Evolutionary conservation across 805 yeast species (phyloP).

Genomic region (Candida stauntonica): DNA sequence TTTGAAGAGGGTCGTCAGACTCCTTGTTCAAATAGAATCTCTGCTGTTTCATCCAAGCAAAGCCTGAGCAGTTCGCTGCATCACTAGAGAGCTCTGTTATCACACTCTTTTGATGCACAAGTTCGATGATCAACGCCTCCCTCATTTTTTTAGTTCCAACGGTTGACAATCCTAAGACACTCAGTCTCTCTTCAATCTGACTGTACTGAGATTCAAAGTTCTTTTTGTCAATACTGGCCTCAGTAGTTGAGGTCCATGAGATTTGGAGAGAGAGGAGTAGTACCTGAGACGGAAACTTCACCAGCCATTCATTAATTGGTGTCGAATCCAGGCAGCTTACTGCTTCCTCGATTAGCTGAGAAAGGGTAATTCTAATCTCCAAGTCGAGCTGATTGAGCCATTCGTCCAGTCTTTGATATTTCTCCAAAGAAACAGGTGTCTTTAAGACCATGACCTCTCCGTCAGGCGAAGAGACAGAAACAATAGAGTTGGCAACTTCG

Average conservation of each 20-base stretch:
- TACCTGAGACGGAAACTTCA: slow-evolving; percentile 51
- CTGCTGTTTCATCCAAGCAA: slow-evolving; percentile 51
- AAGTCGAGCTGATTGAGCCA: slow-evolving; percentile 61
- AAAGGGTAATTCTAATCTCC: slow-evolving; percentile 46
- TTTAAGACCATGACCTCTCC: slow-evolving; percentile 51
- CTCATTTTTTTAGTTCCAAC: slow-evolving; percentile 43
- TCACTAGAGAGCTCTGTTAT: slow-evolving; percentile 20
- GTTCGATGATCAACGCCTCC: slow-evolving; percentile 64
- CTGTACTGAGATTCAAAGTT: not conserved
- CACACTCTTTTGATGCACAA: slow-evolving; percentile 53
- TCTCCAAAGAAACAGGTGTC: slow-evolving; percentile 39
- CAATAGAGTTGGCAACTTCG: slow-evolving; percentile 31
- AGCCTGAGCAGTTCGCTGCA: slow-evolving; percentile 19
- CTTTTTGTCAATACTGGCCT: slow-evolving; percentile 24
- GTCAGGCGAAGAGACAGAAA: slow-evolving; percentile 55
- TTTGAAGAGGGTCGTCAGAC: slow-evolving; percentile 26
- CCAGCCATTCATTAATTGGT: slow-evolving; percentile 33
- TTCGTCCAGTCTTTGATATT: slow-evolving; percentile 44
- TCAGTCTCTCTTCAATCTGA: not conserved
- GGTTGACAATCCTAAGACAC: slow-evolving; percentile 19
- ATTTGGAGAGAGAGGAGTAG: slow-evolving; percentile 52
- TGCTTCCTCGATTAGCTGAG: slow-evolving; percentile 31
- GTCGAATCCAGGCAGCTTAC: slow-evolving; percentile 20
- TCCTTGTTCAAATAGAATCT: slow-evolving; percentile 33
- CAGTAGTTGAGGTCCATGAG: slow-evolving; percentile 45